Evolutionary conservation across 2,329 filamentous ascomycete species (phyloP), one percentile per base, ranked within the genome.

Genomic region (Didymella lethalis): DNA sequence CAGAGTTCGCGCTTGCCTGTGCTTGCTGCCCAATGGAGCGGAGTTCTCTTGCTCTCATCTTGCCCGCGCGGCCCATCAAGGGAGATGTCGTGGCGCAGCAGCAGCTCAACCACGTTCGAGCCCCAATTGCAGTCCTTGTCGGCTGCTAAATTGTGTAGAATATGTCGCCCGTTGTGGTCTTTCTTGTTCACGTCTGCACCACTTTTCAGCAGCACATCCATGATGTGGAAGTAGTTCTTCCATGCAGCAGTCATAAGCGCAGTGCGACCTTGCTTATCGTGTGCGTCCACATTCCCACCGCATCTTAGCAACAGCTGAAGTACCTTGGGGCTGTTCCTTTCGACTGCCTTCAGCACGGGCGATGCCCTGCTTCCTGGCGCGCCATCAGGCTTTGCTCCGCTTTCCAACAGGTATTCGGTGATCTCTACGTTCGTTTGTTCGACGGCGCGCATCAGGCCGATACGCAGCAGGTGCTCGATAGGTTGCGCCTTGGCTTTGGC

Each of bases 11-110:
- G 74, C 65, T 86, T 85, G 18, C 83, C 83, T 44, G 84, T 85
- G 25, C 82, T 84, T 34, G 83, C 85, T 1, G 85, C 84, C 84
- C 85, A 87, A 59, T 86, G 80, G 41, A 87, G 69, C 2, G 85
- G 82, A 29, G 83, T 85, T 12, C 85, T 79, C 10, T 81, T 81
- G 23, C 82, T 68, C 50, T 78, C 77, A 65, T 83, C 81, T 28
- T 75, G 73, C 0, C 76, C 78, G 1, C 69, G 68, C 4, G 66
- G 64, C 7, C 77, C 79, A 61, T 82, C 79, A 29, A 83, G 69
- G 11, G 71, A 64, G 57, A 79, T 78, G 23, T 74, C 69, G 4
- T 76, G 77, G 20, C 69, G 64, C 46, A 83, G 61, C 36, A 83
- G 59, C 48, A 80, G 54, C 16, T 73, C 68, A 18, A 83, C 75